phyloP scores from a whole-genome alignment of 1,284 basidiomycete species.

The Phaffia rhodozyma region DNA sequence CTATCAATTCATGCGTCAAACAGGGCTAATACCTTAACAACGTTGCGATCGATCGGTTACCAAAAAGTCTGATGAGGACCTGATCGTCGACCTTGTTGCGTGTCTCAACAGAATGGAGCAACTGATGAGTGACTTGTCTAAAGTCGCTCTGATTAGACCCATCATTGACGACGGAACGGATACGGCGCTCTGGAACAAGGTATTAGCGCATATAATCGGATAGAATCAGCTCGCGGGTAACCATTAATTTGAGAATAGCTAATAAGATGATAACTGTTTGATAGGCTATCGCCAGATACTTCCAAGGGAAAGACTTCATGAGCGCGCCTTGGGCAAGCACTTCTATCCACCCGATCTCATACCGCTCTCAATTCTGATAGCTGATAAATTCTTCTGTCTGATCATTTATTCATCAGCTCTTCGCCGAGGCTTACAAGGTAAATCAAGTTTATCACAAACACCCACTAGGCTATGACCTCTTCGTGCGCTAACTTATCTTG shows the following conservation, averaged over 20 bases:
- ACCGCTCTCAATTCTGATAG: constrained; percentile 4
- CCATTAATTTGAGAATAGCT: background rate
- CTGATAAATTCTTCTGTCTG: no score
- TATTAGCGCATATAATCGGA: constrained; percentile 24
- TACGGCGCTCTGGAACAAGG: constrained; percentile 91
- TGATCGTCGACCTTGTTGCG: constrained; percentile 67
- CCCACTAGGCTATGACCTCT: no score
- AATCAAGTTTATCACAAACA: no score
- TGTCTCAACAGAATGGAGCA: constrained; percentile 79
- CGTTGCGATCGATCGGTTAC: background rate
- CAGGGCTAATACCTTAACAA: background rate
- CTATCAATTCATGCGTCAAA: background rate
- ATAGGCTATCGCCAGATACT: constrained; percentile 73
- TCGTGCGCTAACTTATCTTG: no score
- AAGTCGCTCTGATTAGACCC: constrained; percentile 64
- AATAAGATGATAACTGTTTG: background rate
- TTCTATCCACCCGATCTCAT: constrained; percentile 14
- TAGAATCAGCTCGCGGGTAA: background rate
- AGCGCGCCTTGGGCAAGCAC: constrained; percentile 38
- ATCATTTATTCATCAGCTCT: constrained; percentile 63
- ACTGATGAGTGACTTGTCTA: constrained; percentile 68
- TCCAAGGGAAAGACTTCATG: constrained; percentile 95
- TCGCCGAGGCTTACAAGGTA: constrained; percentile 87
- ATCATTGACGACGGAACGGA: constrained; percentile 90
- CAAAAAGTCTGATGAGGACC: constrained; percentile 57